Evolutionary conservation across 78 protist genomes (phyloP), one percentile per base, ranked within the genome.

Genomic region (Dictyostelium capitatum): DNA sequence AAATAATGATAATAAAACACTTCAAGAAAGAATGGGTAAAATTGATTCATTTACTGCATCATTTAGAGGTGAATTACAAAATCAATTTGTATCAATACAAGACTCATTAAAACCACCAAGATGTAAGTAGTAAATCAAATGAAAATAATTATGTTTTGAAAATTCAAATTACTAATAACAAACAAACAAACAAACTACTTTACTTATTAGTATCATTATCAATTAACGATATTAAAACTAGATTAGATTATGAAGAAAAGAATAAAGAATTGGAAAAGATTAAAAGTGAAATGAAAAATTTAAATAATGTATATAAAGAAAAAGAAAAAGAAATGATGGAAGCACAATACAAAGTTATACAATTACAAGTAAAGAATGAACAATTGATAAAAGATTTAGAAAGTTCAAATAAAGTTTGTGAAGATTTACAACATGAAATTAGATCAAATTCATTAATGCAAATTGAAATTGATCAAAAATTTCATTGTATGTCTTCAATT

Each of bases 231-330:
- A 50, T 82, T 37, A 46, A 28, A 32, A 82, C 79, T 20, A 54
- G 56, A 32, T 82, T 82, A 28, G 90, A 82, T 32, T 50, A 12
- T 51, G 90, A 82, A 32, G 90, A 82, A 70, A 65, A 82, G 14
- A 43, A 37, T 51, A 82, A 82, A 70, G 64, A 47, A 23, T 23
- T 50, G 30, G 25, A 43, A 11, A 43, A 46, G 32, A 19, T 69
- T 46, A 46, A 82, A 51, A 43, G 11, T 10, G 80, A 65, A 53
- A 69, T 69, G 6, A 51, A 51, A 14, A 56, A 62, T 37, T 43
- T 37, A 25, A 43, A n/a, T 20, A 47, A n/a, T 14, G 25, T 25
- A 73, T 46, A 43, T 19, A 23, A 73, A 46, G 79, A 73, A 19
- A 73, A 73, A 73, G 79, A 73, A 8, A 73, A 11, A n/a, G 75